Percentiles rank a stretch among this genome's conserved stretches.
Conservation (phyloP, 208 protist species). For the Trypanosoma cruzi region DNA sequence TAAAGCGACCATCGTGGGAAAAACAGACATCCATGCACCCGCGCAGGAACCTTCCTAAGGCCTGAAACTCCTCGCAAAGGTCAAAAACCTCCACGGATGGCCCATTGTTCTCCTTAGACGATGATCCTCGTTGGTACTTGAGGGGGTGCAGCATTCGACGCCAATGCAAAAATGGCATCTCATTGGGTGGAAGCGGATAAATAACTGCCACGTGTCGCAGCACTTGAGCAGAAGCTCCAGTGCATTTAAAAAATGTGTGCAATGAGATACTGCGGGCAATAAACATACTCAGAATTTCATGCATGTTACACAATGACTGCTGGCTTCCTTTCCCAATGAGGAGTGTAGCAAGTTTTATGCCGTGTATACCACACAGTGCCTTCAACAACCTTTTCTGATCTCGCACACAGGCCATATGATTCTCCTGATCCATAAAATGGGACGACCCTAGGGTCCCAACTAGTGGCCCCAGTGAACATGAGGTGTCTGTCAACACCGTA, state of each 20-base stretch:
- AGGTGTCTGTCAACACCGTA: background rate
- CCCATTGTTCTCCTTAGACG: constrained; percentile 2
- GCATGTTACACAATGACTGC: background rate
- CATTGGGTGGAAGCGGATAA: constrained; percentile 12
- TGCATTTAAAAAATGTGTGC: constrained; percentile 12
- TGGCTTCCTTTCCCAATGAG: background rate
- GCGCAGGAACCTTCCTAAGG: constrained; percentile 9
- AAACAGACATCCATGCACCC: constrained; percentile 37
- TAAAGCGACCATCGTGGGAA: constrained; percentile 29
- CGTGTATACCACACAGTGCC: background rate
- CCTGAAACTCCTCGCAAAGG: constrained; percentile 28
- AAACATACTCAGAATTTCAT: constrained; percentile 2
- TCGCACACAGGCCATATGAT: background rate
- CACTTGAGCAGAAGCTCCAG: background rate
- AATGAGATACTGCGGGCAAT: constrained; percentile 9
- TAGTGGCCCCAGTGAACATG: background rate
- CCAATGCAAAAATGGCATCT: background rate
- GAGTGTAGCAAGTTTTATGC: constrained; percentile 10
- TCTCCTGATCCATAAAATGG: background rate
- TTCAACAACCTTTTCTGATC: background rate
- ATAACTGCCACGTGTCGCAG: constrained; percentile 3
- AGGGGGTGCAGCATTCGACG: constrained; percentile 2
- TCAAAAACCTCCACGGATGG: constrained; percentile 25
- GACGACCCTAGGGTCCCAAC: background rate
- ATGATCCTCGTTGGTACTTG: background rate